Evolutionary conservation across 2,329 filamentous ascomycete species (phyloP), one percentile per base, ranked within the genome.

Genomic region (Aspergillus spinulosporus): DNA sequence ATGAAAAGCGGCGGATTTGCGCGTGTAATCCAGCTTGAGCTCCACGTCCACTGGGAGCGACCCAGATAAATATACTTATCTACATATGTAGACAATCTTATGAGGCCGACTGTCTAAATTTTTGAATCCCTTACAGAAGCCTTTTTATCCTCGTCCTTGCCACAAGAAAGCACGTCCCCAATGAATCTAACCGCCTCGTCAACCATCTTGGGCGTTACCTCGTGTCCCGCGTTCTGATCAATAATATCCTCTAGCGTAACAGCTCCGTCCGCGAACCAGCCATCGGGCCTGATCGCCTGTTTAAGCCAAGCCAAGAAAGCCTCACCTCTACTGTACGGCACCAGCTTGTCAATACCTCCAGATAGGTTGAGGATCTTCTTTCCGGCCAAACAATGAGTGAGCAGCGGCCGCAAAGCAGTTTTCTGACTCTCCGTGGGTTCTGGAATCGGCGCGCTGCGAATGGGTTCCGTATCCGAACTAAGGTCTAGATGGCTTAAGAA

Each of bases 261-360:
- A 1, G 74, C 76, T 11, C 79, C 72, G 47, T 83, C 79, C 2
- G 77, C 75, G 60, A 75, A 84, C 76, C 73, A 82, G 53, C 80
- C 68, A 49, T 65, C 65, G 7, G 72, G 67, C 1, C 64, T 66
- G 58, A 74, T 66, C 2, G 70, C 70, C 37, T 73, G 72, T 68
- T 85, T 85, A 60, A 87, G 72, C 73, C 81, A 83, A 0, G 73
- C 70, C 39, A 87, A 62, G 62, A 87, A 86, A 0, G 79, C 74
- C 63, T 84, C 78, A 11, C 80, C 79, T 5, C 79, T 79, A 7
- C 75, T 74, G 64, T 86, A 84, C 4, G 84, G 84, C 11, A 88
- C 85, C 12, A 88, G 68, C 59, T 84, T 84, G 64, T 88, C 85
- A 1, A 74, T 73, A 1, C 77, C 81, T 14, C 83, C 83, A 26